A percentile compares a stretch with the other conserved stretches of the same genome.
These are phyloP conservation scores for Mycena epipterygia DNA, from an alignment of 768 basidiomycete species.

Conservation along the genomic window DNA sequence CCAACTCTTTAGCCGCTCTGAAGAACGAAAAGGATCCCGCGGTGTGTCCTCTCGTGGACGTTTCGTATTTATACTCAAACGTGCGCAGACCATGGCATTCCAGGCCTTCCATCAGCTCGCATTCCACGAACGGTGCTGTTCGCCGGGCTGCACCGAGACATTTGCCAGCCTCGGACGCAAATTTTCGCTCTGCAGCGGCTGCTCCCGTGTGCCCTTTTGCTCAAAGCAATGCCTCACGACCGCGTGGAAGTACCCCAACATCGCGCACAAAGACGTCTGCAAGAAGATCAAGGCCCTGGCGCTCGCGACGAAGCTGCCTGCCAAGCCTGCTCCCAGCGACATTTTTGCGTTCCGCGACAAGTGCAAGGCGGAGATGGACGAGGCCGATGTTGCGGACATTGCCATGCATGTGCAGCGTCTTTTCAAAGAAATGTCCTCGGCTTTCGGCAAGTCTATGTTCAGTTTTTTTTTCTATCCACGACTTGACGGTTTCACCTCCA, in stretches of 20 bases:
- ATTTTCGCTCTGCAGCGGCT: conserved; percentile 1
- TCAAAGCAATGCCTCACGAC: conserved; percentile 2
- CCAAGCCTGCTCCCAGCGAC: background rate
- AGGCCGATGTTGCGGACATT: conserved; percentile 1
- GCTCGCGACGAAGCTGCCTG: background rate
- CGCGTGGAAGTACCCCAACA: background rate
- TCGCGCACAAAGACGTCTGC: conserved; percentile 12
- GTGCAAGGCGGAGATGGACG: background rate
- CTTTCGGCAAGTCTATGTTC: background rate
- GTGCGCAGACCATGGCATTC: background rate
- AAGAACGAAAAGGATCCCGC: background rate
- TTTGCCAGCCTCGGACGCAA: conserved; percentile 8
- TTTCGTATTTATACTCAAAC: too few species aligned
- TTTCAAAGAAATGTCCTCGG: conserved; percentile 14
- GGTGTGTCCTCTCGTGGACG: background rate
- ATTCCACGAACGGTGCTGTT: background rate
- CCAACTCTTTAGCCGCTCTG: background rate
- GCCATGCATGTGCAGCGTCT: conserved; percentile 2
- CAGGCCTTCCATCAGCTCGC: conserved; percentile 6
- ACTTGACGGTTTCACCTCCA: background rate
- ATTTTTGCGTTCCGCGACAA: background rate
- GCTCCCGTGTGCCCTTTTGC: conserved; percentile 1
- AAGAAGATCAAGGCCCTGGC: conserved; percentile 1
- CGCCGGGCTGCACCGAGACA: background rate
- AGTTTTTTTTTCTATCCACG: too few species aligned